Base-by-base conservation (phyloP, 2,329 filamentous ascomycete species). In the Zalaria sp. region DNA sequence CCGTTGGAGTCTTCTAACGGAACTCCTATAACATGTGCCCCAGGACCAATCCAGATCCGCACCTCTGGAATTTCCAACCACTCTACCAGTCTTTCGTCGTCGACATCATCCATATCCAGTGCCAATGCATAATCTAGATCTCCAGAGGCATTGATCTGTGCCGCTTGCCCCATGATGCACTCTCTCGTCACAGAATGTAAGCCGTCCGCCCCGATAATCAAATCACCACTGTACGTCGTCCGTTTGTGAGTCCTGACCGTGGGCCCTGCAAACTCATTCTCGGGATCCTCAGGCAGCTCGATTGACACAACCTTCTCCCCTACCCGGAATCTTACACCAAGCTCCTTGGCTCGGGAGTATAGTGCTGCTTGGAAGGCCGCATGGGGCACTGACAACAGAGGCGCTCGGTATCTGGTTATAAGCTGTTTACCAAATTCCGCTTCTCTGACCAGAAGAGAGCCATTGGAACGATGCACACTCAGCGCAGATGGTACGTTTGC, bases 291-390 rank as follows among this genome's bases (percentile, higher is more conserved):
- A 4, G 43, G 39, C 4, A 51, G 27, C 29, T 52, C 47, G 42
- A 52, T 49, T 7, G 48, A 51, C 29, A 67, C 46, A 40, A 67
- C 29, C 29, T 32, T n/a, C n/a, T 32, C 29, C 7, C n/a, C 29
- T 7, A 32, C 7, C n/a, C 29, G 29, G 29, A 32, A 32, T 32
- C 29, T 7, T 7, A 32, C 29, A 7, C 29, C 29, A n/a, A 32
- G 29, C 29, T 32, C 29, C 29, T 32, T 32, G 7, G 29, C 29
- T 32, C 29, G 29, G 7, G 29, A 7, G 29, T 32, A 32, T n/a
- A 32, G 29, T 7, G n/a, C 29, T 7, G 7, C 7, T 32, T 32
- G 29, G 29, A 32, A n/a, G 29, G 7, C 29, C 7, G 7, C n/a
- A 7, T n/a, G 29, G n/a, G n/a, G n/a, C 29, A 32, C 29, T 7